Evolutionary conservation across 2,329 filamentous ascomycete genomes (phyloP).

Genomic region (Byssoonygena ceratinophila): DNA sequence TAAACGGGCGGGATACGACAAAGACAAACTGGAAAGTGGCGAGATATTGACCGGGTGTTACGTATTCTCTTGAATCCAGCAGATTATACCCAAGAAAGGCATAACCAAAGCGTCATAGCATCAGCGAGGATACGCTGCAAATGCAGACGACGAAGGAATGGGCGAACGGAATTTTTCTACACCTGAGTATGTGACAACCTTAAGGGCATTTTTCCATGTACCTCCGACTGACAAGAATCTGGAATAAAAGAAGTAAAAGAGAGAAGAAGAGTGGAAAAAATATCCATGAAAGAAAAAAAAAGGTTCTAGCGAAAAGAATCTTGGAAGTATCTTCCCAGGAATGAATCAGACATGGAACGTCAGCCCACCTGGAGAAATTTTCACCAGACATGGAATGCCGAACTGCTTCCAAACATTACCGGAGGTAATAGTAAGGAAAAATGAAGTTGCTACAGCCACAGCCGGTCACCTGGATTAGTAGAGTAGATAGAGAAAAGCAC

Average conservation of each 20-base stretch:
- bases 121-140: too few relatives aligned
- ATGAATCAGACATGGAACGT: neutral
- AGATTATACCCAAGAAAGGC: neutral
- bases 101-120: neutral
- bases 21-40: conserved; percentile 12
- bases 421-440: conserved; percentile 8
- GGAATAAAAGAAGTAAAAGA: conserved; percentile 1
- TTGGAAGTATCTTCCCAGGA: neutral
- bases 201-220: neutral
- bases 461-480: conserved; percentile 11
- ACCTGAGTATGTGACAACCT: neutral
- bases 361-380: neutral
- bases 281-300: conserved; percentile 10
- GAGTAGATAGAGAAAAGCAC: neutral
- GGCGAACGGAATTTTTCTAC: too few relatives aligned
- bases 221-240: neutral
- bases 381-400: neutral
- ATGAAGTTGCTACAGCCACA: conserved; percentile 6
- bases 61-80: neutral
- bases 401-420: neutral
- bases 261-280: conserved; percentile 7
- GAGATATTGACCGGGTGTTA: conserved; percentile 2
- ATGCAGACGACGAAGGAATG: too few relatives aligned
- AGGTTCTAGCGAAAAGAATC: neutral
- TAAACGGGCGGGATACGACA: conserved; percentile 8